Conservation (phyloP, 305 asterid species). For the Stenogyne calaminthoides region DNA sequence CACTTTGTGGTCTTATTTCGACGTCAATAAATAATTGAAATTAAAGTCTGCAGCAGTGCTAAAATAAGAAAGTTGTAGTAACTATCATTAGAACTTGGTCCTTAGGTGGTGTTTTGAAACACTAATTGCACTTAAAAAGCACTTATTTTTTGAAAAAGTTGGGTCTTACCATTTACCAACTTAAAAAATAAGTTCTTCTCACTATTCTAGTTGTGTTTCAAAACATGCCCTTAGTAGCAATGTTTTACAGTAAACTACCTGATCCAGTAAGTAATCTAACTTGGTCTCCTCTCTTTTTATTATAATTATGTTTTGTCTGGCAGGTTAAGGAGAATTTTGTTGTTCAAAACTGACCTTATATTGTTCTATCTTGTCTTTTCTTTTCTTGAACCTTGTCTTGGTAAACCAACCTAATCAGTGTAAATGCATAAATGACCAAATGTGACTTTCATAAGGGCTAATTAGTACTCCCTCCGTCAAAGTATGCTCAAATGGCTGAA, state of each 20-base stretch:
- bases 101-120: too few species aligned
- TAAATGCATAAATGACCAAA: neutral
- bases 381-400: conserved; percentile 3
- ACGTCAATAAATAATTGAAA: neutral
- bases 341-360: neutral
- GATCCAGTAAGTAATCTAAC: too few species aligned
- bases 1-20: neutral
- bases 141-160: too few species aligned
- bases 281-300: too few species aligned
- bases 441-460: neutral
- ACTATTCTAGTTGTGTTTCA: too few species aligned
- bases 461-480: too few species aligned
- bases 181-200: too few species aligned
- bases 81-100: conserved; percentile 3
- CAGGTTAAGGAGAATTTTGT: neutral
- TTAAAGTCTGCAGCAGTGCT: neutral
- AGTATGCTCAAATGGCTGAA: too few species aligned
- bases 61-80: neutral
- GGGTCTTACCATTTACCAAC: too few species aligned
- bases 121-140: too few species aligned
- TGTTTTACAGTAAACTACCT: too few species aligned
- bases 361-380: neutral
- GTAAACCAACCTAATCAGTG: neutral
- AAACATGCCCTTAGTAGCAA: too few species aligned
- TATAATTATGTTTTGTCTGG: conserved; percentile 5